A percentile compares a stretch with the other conserved stretches of the same genome.
Conservation (phyloP, 2,329 filamentous ascomycete species). For the Emmonsiellopsis sp. region DNA sequence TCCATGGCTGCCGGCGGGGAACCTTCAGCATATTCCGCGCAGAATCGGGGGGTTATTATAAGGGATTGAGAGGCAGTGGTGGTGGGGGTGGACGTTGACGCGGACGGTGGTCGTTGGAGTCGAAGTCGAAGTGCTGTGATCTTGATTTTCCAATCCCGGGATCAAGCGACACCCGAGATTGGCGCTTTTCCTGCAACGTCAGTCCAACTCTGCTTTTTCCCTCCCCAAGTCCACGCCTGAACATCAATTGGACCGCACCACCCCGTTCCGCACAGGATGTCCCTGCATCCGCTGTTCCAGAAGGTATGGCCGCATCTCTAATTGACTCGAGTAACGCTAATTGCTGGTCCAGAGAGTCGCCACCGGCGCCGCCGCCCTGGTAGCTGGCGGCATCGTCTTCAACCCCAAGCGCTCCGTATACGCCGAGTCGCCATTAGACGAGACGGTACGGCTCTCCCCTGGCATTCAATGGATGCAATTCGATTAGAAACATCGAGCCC, state of each 20-base stretch:
- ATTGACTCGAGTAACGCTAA: conserved; percentile 7
- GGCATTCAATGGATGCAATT: neutral
- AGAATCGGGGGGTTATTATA: neutral
- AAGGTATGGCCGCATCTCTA: conserved; percentile 21
- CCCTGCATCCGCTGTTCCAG: conserved; percentile 32
- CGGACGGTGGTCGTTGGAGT: conserved; percentile 5
- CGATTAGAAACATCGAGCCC: neutral
- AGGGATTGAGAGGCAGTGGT: neutral
- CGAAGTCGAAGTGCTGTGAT: neutral
- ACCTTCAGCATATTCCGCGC: conserved; percentile 23
- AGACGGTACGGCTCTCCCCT: conserved; percentile 18
- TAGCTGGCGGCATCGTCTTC: conserved; percentile 30
- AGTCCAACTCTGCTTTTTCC: conserved; percentile 12
- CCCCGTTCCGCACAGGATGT: conserved; percentile 22
- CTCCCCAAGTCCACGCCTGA: conserved; percentile 10
- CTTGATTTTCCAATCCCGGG: neutral
- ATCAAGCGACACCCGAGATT: neutral
- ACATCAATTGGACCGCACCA: conserved; percentile 18
- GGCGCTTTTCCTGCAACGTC: neutral
- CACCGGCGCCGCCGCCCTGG: conserved; percentile 30
- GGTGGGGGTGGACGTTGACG: neutral
- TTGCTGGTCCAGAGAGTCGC: conserved; percentile 24
- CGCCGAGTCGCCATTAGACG: conserved; percentile 32
- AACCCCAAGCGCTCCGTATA: conserved; percentile 32
- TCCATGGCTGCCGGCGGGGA: conserved; percentile 31